Base-by-base conservation (phyloP, 345 rosid genomes). In the Rubroshorea leprosula region DNA sequence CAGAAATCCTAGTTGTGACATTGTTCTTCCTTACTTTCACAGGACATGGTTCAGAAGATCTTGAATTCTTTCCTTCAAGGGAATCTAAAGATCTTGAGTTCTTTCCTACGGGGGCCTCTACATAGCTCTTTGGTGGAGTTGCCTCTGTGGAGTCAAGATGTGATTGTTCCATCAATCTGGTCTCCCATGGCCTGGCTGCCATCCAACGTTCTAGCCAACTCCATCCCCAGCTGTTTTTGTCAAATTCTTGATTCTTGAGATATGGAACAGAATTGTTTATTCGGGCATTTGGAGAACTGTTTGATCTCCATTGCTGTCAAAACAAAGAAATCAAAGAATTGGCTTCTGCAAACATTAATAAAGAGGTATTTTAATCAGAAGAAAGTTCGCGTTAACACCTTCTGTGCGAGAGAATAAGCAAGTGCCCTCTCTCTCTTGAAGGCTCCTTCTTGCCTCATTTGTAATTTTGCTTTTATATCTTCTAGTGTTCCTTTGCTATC, bases 201-300 rank as follows among this genome's bases (percentile, higher is more conserved):
- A 92, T 89, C 99, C 99, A 92, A 44, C 99, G 93, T 60, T 89
- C 99, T 13, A 92, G 80, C 99, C 99, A 92, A 68, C 93, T 86
- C 99, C 98, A 91, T 55, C 96, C 96, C 96, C 88, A 81, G 60
- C 83, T 81, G 48, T 75, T 83, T 73, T 77, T 83, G 55, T 85
- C 94, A 62, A 86, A 79, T 62, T 81, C 89, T 60, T 80, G 77
- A 14, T 73, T 78, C 73, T 77, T 82, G 18, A 78, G 68, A 44
- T 76, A 41, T 2, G 74, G 68, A 7, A 60, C 51, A 9, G 80
- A 74, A 52, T 41, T 54, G 61, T 71, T 73, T 21, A 69, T 22
- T 66, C 63, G 59, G 5, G 62, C 61, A 26, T 69, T 74, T 24
- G 76, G 54, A 47, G 72, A 67, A n/a, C 78, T 68, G 55, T 56